Conservation (phyloP, 805 yeast species). For the Cyberlindnera xishuangbannaensis region DNA sequence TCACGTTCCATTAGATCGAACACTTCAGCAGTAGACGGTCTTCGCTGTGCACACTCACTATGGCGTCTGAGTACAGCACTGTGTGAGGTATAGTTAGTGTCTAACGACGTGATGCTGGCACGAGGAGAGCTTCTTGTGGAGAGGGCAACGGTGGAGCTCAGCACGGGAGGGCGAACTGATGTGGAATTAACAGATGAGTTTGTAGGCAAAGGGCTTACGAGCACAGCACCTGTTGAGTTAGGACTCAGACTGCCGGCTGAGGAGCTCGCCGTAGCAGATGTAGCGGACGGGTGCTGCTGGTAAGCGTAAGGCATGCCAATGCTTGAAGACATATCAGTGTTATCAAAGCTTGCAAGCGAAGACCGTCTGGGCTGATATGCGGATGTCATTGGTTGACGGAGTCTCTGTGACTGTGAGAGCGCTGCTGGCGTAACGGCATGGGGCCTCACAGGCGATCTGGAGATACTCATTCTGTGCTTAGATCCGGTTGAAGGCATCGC, state of each 20-base stretch:
- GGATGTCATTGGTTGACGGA: slow-evolving; percentile 8
- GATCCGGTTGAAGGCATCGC: slow-evolving; percentile 3
- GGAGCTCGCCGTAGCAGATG: neutral
- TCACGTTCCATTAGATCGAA: slow-evolving; percentile 64
- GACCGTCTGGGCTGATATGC: slow-evolving; percentile 11
- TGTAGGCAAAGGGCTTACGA: neutral
- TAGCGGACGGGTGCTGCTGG: too few relatives aligned
- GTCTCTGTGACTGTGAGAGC: slow-evolving; percentile 9
- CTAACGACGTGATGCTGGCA: slow-evolving; percentile 12
- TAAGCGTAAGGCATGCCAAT: slow-evolving; percentile 20
- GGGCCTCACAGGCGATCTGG: slow-evolving; percentile 19
- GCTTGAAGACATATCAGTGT: slow-evolving; percentile 14
- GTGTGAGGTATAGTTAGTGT: slow-evolving; percentile 6
- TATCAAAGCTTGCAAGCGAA: slow-evolving; percentile 16
- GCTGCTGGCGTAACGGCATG: slow-evolving; percentile 5
- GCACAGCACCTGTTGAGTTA: slow-evolving; percentile 2
- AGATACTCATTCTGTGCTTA: slow-evolving; percentile 7
- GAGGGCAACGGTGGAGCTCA: slow-evolving; percentile 7
- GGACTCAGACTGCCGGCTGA: slow-evolving; percentile 9
- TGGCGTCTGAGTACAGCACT: slow-evolving; percentile 15
- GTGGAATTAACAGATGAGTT: slow-evolving; percentile 8
- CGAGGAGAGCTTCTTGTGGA: slow-evolving; percentile 20
- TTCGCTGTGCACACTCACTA: slow-evolving; percentile 15
- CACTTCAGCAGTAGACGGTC: slow-evolving; percentile 39
- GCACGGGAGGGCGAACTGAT: too few relatives aligned